phyloP scores from a whole-genome alignment of 2,329 filamentous ascomycete species.

The Verticillium klebahnii region DNA sequence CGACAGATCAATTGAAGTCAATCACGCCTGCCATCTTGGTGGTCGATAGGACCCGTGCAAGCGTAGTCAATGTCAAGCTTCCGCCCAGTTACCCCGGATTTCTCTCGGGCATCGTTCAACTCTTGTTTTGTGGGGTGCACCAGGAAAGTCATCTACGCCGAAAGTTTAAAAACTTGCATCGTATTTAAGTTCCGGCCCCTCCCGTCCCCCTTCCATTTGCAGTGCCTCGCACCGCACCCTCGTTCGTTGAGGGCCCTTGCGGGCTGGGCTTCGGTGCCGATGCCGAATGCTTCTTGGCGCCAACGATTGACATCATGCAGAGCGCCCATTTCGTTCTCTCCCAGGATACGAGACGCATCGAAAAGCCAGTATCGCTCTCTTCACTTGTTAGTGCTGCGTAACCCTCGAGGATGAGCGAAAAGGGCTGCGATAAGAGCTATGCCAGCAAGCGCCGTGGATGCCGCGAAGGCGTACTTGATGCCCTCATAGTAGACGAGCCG shows the following conservation, averaged over 20 bases:
- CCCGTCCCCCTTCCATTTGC: not conserved
- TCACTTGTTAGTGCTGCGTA: constrained; percentile 24
- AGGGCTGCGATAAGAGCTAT: constrained; percentile 33
- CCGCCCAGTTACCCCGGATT: not conserved
- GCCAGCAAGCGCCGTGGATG: constrained; percentile 46
- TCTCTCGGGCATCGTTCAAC: not conserved
- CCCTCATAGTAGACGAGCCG: constrained; percentile 57
- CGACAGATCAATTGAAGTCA: no score
- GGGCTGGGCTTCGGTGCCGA: not conserved
- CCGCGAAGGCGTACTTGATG: constrained; percentile 49
- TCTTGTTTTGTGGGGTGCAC: not conserved
- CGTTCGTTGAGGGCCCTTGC: not conserved
- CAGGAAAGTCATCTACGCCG: not conserved
- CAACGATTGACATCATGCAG: not conserved
- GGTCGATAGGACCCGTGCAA: not conserved
- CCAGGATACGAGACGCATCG: not conserved
- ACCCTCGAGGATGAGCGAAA: constrained; percentile 21
- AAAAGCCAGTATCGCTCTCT: not conserved
- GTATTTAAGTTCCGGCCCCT: not conserved
- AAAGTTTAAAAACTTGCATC: not conserved
- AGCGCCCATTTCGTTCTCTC: not conserved
- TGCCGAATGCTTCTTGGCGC: not conserved
- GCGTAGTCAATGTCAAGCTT: not conserved
- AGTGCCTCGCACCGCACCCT: not conserved
- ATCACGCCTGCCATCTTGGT: no score